Base-by-base conservation (phyloP, 371 early-diverging fungal species). In the Syncephalastrum monosporum region DNA sequence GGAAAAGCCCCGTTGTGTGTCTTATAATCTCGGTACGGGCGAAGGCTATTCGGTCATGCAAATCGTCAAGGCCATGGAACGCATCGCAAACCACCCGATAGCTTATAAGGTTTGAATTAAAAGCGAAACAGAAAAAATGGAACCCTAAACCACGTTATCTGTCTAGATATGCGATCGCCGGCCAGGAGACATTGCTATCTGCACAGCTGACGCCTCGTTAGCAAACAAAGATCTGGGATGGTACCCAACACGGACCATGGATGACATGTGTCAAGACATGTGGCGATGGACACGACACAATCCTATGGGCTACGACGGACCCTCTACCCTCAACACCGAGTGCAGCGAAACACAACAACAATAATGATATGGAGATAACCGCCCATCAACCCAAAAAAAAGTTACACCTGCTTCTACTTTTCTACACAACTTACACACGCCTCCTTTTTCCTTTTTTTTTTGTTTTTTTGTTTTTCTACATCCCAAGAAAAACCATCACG, bases 11-110 rank as follows among this genome's bases (percentile, higher is more conserved):
- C 78, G 83, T 21, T 89, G 87, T 64, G 79, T 79, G 59, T 82
- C 87, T 1, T 94, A 86, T 67, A 95, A 96, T 65, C 71, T 95
- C 33, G 96, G 96, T 23, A 89, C 91, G 5, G 96, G 95, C 47
- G 64, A 71, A 8, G 94, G 94, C n/a, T 85, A 79, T 71, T 82
- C 94, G 13, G 96, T 95, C 61, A 68, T 92, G 61, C 88, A 94
- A 63, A 90, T 95, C 71, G 77, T 95, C 53, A 74, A 80, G 38
- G 85, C 86, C 63, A 89, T 95, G 82, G 85, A 84, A 61, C 71
- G 70, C 43, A 91, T 85, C 16, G 82, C 84, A 10, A 83, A 86
- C 41, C 68, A 69, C 19, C 73, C 78, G 24, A 83, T 92, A 12
- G 87, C 89, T 21, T 89, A 82, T 68, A 76, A 71, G 61, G 68